Percentiles rank a stretch among this genome's conserved stretches.
These are phyloP conservation scores for Fusarium heterosporum DNA, from an alignment of 2,329 filamentous ascomycete species.

Conservation along the genomic window DNA sequence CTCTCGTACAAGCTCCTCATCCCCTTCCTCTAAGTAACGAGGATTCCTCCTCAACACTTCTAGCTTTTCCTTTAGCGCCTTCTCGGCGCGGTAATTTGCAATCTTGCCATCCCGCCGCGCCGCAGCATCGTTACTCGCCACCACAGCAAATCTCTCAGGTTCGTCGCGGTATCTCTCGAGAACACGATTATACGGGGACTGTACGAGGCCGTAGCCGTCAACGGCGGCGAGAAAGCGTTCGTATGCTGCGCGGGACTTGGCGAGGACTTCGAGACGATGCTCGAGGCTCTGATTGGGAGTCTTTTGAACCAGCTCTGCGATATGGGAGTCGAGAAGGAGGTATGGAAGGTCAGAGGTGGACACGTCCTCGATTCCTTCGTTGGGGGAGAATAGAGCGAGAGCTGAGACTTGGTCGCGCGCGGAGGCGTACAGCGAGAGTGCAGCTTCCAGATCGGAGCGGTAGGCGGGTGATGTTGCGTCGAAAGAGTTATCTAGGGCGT, in stretches of 20 bases:
- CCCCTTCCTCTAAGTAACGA: conserved; percentile 70
- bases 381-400: conserved; percentile 87
- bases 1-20: conserved; percentile 86
- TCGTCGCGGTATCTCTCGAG: conserved; percentile 80
- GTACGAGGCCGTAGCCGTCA: conserved; percentile 82
- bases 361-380: conserved; percentile 89
- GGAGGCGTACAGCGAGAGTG: conserved; percentile 78
- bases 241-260: conserved; percentile 75
- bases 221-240: conserved; percentile 81
- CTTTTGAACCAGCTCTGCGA: conserved; percentile 83
- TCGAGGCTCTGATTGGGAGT: conserved; percentile 63
- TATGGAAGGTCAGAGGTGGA: conserved; percentile 88
- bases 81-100: conserved; percentile 84
- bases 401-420: conserved; percentile 76
- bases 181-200: conserved; percentile 71
- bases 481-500: conserved; percentile 70
- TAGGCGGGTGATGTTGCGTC: conserved; percentile 74
- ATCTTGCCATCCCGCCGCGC: conserved; percentile 87
- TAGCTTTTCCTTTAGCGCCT: conserved; percentile 84
- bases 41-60: conserved; percentile 64
- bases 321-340: conserved; percentile 79
- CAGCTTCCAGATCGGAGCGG: conserved; percentile 72
- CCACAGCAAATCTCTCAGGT: conserved; percentile 77
- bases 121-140: conserved; percentile 70
- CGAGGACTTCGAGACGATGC: conserved; percentile 73